These are phyloP conservation scores for Martiniozyma asiatica DNA, from an alignment of 1,139 yeast species.

Conservation along the genomic window DNA sequence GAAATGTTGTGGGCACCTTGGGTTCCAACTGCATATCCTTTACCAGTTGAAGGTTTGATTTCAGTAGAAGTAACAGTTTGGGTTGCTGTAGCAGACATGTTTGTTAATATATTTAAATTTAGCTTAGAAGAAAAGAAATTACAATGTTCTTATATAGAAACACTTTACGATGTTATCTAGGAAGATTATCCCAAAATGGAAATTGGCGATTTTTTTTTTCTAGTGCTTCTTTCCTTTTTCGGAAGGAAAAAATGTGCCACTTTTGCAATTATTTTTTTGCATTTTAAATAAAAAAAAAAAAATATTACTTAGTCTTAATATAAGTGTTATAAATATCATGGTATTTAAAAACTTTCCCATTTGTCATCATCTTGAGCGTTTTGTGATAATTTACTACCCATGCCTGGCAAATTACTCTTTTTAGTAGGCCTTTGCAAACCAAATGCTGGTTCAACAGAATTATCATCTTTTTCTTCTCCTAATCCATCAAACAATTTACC, in stretches of 20 bases:
- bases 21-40: conserved; percentile 27
- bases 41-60: conserved; percentile 19
- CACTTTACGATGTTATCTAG: not conserved
- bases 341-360: conserved; percentile 34
- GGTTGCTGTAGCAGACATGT: conserved; percentile 1
- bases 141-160: too few species aligned
- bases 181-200: conserved; percentile 1
- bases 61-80: conserved; percentile 8
- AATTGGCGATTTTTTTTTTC: conserved; percentile 1
- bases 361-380: conserved; percentile 34
- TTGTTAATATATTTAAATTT: not conserved
- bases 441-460: conserved; percentile 48
- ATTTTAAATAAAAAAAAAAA: too few species aligned
- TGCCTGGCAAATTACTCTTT: conserved; percentile 44
- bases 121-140: too few species aligned
- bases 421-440: conserved; percentile 54
- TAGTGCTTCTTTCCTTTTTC: too few species aligned
- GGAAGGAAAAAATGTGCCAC: too few species aligned
- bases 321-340: too few species aligned
- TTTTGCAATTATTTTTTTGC: too few species aligned
- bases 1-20: conserved; percentile 40
- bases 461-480: conserved; percentile 23
- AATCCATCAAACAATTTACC: conserved; percentile 43
- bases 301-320: too few species aligned
- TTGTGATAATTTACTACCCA: conserved; percentile 29